Percentiles rank a stretch among this genome's conserved stretches.
Evolutionary conservation across 352 stramenopile genomes (phyloP).

Genomic region (Globisporangium lucens): DNA sequence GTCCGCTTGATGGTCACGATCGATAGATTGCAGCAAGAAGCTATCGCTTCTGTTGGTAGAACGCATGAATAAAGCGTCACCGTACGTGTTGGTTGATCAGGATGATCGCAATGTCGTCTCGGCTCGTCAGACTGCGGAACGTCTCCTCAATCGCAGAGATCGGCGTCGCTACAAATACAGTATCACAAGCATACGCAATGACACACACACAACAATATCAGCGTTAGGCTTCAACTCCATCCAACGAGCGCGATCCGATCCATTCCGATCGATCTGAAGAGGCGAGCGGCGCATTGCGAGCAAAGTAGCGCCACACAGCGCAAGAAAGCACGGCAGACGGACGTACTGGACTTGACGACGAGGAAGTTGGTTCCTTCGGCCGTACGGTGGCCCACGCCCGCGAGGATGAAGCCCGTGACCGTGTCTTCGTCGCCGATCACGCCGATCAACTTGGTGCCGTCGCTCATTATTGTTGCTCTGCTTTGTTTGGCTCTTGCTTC

Average conservation of each 20-base stretch:
- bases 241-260: background rate
- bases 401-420: constrained; percentile 97
- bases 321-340: background rate
- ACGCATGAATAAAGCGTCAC: background rate
- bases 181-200: constrained; percentile 1
- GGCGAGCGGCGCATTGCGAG: background rate
- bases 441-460: constrained; percentile 82
- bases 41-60: background rate
- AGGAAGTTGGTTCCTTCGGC: constrained; percentile 96
- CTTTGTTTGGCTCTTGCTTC: background rate
- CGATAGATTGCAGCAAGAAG: background rate
- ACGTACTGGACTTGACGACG: constrained; percentile 93
- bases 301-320: background rate
- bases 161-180: constrained; percentile 58
- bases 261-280: background rate
- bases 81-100: constrained; percentile 98
- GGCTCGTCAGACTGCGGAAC: constrained; percentile 91
- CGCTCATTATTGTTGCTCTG: constrained; percentile 40
- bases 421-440: constrained; percentile 95
- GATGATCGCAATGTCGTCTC: constrained; percentile 98
- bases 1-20: background rate
- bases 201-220: background rate
- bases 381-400: constrained; percentile 94
- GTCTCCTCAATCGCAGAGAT: constrained; percentile 89
- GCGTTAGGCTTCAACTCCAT: background rate